These are phyloP conservation scores for Thelonectria discophora DNA, from an alignment of 2,329 filamentous ascomycete genomes.

Conservation along the genomic window DNA sequence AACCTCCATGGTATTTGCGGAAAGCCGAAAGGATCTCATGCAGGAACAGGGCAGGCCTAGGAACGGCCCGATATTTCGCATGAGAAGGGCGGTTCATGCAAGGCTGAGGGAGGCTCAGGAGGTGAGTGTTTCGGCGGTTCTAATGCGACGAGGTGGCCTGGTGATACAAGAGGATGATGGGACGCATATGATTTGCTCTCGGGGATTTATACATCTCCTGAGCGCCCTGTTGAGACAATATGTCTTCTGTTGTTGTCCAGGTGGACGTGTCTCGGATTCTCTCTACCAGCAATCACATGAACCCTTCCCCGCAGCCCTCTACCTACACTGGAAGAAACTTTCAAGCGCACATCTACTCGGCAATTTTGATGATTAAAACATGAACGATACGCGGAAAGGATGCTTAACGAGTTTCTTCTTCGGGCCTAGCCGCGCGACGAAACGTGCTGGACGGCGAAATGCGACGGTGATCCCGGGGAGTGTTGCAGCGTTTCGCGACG, in stretches of 20 bases:
- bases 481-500: neutral
- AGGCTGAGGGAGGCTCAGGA: neutral
- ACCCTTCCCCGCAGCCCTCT: neutral
- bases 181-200: constrained; percentile 12
- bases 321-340: constrained; percentile 9
- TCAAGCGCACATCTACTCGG: neutral
- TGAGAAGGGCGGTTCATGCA: neutral
- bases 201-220: neutral
- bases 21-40: constrained; percentile 13
- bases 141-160: neutral
- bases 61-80: constrained; percentile 13
- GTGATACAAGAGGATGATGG: constrained; percentile 13
- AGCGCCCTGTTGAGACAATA: neutral
- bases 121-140: neutral
- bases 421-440: constrained; percentile 3
- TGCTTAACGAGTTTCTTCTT: constrained; percentile 13
- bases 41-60: constrained; percentile 4
- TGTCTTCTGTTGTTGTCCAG: neutral
- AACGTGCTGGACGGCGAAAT: constrained; percentile 1
- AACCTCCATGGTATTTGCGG: neutral
- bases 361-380: too few species aligned
- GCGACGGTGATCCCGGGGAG: constrained; percentile 2
- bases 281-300: constrained; percentile 12
- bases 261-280: constrained; percentile 8
- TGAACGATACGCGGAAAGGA: constrained; percentile 6